phyloP scores from a whole-genome alignment of 441 rosid genomes.

The Theobroma grandiflorum region DNA sequence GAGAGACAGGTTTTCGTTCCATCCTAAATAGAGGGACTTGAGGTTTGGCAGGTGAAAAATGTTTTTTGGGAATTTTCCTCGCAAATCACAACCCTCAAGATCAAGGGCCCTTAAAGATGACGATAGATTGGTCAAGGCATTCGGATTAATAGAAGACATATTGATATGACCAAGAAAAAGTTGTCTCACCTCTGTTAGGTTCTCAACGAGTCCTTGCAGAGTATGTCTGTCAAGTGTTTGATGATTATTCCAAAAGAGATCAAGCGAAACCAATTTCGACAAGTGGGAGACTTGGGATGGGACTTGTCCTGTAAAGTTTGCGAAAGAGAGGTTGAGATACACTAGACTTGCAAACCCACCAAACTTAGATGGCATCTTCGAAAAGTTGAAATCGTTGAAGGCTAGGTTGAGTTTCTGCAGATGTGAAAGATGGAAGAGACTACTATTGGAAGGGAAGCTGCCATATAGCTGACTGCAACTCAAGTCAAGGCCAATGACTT shows the following conservation, averaged over 20 bases:
- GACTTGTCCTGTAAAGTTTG: neutral
- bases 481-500: neutral
- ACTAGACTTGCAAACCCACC: neutral
- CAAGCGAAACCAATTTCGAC: conserved; percentile 18
- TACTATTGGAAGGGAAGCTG: neutral
- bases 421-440: too few relatives aligned
- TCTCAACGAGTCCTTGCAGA: neutral
- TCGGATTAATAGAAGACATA: conserved; percentile 6
- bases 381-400: neutral
- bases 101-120: conserved; percentile 10
- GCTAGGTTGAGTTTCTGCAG: too few relatives aligned
- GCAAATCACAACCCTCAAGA: neutral
- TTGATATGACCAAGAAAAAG: conserved; percentile 20
- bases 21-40: neutral
- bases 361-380: neutral
- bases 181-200: conserved; percentile 5
- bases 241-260: neutral
- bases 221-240: neutral
- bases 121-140: neutral
- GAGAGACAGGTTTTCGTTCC: neutral
- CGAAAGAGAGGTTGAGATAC: neutral
- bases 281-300: neutral
- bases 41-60: conserved; percentile 33
- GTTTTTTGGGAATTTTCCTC: conserved; percentile 29
- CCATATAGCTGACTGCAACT: conserved; percentile 27